Percentiles rank a stretch among this genome's conserved stretches.
Evolutionary conservation across 2,329 filamentous ascomycete genomes (phyloP).

Genomic region (Acephala macrosclerotiorum): DNA sequence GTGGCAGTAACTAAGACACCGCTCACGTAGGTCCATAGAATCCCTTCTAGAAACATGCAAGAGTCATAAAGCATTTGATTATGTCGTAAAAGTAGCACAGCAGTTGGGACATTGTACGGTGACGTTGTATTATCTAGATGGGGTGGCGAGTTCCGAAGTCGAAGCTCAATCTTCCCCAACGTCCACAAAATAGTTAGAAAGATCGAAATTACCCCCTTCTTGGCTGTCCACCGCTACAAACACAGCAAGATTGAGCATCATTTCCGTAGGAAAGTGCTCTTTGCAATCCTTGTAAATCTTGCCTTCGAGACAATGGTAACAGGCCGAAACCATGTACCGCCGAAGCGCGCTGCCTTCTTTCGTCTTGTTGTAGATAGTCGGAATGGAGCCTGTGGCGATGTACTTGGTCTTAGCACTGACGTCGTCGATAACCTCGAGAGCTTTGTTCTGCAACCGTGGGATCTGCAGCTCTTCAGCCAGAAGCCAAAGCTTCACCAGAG

Average conservation of each 20-base stretch:
- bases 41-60: no score
- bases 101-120: no score
- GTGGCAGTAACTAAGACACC: no score
- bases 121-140: no score
- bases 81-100: no score
- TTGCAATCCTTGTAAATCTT: not conserved
- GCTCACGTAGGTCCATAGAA: no score
- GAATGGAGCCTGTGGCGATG: not conserved
- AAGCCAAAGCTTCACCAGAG: constrained; percentile 16
- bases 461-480: constrained; percentile 23
- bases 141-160: no score
- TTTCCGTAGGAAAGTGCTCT: not conserved
- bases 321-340: not conserved
- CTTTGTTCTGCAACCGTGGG: constrained; percentile 20
- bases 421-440: not conserved
- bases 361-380: not conserved
- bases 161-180: not conserved
- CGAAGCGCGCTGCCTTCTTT: not conserved
- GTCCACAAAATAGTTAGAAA: not conserved
- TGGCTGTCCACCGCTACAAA: not conserved
- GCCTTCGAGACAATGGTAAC: not conserved
- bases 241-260: not conserved
- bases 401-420: not conserved
- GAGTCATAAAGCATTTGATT: no score
- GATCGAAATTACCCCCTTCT: not conserved